Base-by-base conservation (phyloP, 2,329 filamentous ascomycete genomes). In the Trichoderma cornu-damae region DNA sequence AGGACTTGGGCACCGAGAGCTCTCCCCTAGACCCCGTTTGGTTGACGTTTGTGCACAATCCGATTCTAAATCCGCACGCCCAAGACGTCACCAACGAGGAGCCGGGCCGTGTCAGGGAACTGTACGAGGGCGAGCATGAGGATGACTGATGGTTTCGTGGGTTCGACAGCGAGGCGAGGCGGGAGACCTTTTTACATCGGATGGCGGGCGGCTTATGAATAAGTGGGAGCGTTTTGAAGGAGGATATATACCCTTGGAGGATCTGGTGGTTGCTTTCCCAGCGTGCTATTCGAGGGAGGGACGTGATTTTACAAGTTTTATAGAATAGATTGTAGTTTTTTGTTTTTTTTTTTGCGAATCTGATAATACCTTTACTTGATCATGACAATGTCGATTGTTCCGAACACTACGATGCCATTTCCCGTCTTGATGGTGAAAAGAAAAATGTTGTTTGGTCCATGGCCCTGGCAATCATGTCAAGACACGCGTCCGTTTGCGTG, bases 1-100 rank as follows among this genome's bases (percentile, higher is more conserved):
- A 52, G 24, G 54, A 57, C 38, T 11, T 57, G 26, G 54, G 54
- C 3, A 30, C 47, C 6, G 54, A 51, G 35, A 37, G 54, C 6
- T 52, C 35, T 30, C 47, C 46, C 14, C n/a, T 42, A 12, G 46
- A 57, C 7, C 11, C 30, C 16, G 16, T 30, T 20, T 57, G 54
- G 54, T 24, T 14, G 35, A 16, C 43, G 16, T 47, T 40, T n/a
- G 35, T 42, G 1, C 12, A 30, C 37, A 34, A 11, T 14, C 22
- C 26, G 12, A 11, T 20, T n/a, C 18, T 52, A 20, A 9, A 24
- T 37, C 6, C 20, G 4, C 14, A 28, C n/a, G 6, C 11, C 6
- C 16, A 24, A 4, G 30, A 22, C 22, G 11, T 52, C 24, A 11
- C 16, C 22, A 32, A 52, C 49, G 14, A 30, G 11, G 37, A 40